Conservation (phyloP, 2,329 filamentous ascomycete species). For the Aspergillus fumigatiaffinis region DNA sequence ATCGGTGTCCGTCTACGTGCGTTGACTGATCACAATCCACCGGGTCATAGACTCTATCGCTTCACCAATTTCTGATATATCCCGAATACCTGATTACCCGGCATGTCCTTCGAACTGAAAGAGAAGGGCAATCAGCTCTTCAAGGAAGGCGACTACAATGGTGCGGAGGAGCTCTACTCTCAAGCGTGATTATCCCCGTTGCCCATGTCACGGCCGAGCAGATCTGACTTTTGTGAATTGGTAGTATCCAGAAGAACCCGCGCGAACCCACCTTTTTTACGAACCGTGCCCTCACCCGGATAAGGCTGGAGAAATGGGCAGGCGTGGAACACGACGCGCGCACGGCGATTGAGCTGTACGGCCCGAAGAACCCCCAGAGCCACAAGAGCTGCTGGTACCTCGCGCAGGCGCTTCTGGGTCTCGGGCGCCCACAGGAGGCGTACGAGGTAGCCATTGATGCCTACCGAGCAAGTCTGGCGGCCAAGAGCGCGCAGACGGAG, state of each 20-base stretch:
- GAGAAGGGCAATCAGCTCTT: slow-evolving; percentile 45
- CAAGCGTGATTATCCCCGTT: slow-evolving; percentile 38
- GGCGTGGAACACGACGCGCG: slow-evolving; percentile 74
- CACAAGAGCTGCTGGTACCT: slow-evolving; percentile 85
- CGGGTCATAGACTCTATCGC: too few species aligned
- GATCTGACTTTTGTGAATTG: neutral
- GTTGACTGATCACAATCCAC: too few species aligned
- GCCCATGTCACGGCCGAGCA: neutral
- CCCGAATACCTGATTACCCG: too few species aligned
- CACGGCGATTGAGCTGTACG: slow-evolving; percentile 65
- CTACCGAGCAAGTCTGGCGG: slow-evolving; percentile 64
- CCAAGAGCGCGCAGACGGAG: slow-evolving; percentile 63
- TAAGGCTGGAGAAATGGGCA: slow-evolving; percentile 70
- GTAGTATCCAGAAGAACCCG: slow-evolving; percentile 71
- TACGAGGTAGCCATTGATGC: slow-evolving; percentile 66
- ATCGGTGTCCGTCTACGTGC: neutral
- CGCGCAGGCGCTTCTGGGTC: slow-evolving; percentile 74
- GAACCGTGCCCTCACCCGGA: slow-evolving; percentile 79
- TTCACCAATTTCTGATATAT: too few species aligned
- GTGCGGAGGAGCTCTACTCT: slow-evolving; percentile 45
- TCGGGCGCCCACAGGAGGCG: slow-evolving; percentile 69
- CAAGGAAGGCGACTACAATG: slow-evolving; percentile 42
- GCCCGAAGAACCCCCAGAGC: slow-evolving; percentile 47
- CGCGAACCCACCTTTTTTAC: slow-evolving; percentile 77
- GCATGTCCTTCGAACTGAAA: slow-evolving; percentile 39